Evolutionary conservation across 805 yeast genomes (phyloP).

Genomic region (Suhomyces kilbournensis): DNA sequence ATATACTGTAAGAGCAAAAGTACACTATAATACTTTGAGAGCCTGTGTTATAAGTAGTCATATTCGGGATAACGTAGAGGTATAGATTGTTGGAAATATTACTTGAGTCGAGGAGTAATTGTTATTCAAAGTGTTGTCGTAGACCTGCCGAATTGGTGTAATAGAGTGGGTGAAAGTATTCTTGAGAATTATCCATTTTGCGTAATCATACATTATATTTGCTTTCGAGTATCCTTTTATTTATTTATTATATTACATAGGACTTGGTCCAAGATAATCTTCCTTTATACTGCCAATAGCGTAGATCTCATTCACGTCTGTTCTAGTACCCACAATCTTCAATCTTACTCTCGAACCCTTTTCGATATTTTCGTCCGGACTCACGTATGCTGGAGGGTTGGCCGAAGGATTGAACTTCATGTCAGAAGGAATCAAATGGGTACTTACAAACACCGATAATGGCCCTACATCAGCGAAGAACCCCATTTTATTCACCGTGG

Average conservation of each 20-base stretch:
- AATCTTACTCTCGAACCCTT: conserved; percentile 92
- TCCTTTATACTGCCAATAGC: conserved; percentile 98
- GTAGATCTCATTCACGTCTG: conserved; percentile 94
- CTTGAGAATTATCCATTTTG: too few relatives aligned
- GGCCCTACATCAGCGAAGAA: conserved; percentile 99
- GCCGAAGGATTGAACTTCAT: conserved; percentile 92
- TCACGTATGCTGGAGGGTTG: conserved; percentile 96
- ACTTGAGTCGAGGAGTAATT: too few relatives aligned
- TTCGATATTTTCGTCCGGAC: conserved; percentile 91
- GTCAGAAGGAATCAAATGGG: conserved; percentile 91
- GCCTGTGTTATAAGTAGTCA: too few relatives aligned
- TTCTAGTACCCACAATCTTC: conserved; percentile 94
- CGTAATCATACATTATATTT: too few relatives aligned
- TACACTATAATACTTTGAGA: too few relatives aligned
- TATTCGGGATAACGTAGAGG: too few relatives aligned
- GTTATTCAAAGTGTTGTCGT: too few relatives aligned
- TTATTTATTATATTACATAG: conserved; percentile 21
- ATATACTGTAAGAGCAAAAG: too few relatives aligned
- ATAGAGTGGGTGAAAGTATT: too few relatives aligned
- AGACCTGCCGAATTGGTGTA: too few relatives aligned
- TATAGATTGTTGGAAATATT: too few relatives aligned
- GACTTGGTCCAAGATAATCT: conserved; percentile 88
- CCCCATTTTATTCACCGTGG: conserved; percentile 91
- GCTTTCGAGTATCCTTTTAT: too few relatives aligned
- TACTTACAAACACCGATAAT: conserved; percentile 87